Conservation (phyloP, 176 grass and related monocot species). For the Alloteropsis semialata region DNA sequence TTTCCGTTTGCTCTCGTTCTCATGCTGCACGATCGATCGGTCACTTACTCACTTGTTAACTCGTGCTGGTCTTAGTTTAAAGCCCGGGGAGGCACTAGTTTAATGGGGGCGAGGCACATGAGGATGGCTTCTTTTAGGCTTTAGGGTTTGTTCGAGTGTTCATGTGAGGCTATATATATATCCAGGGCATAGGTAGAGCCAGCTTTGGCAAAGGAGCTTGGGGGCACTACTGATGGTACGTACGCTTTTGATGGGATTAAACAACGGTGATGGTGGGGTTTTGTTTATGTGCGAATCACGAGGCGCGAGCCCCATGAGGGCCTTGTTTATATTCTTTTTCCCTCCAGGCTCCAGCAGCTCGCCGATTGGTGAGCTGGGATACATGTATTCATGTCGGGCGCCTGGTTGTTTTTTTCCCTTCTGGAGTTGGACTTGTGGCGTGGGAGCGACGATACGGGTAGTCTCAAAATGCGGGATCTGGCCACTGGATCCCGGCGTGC, state of each 20-base stretch:
- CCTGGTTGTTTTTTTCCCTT: background rate
- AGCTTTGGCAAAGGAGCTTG: constrained; percentile 8
- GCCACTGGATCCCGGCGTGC: background rate
- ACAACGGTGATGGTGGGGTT: background rate
- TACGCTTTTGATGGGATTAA: background rate
- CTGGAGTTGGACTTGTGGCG: background rate
- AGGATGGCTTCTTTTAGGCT: background rate
- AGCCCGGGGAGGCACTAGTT: background rate
- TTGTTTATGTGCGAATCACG: background rate
- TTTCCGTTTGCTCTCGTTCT: background rate
- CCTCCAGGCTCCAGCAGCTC: background rate
- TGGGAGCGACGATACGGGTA: background rate
- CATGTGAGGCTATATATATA: constrained; percentile 14
- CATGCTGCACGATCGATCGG: background rate
- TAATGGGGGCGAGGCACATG: constrained; percentile 6
- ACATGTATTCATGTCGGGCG: background rate
- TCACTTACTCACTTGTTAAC: background rate
- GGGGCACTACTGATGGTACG: background rate
- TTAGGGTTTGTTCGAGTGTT: background rate
- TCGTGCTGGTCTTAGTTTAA: constrained; percentile 40
- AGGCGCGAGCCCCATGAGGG: background rate
- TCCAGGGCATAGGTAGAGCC: background rate
- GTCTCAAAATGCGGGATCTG: constrained; percentile 2
- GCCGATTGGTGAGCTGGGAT: constrained; percentile 5
- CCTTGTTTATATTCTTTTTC: background rate